phyloP scores from a whole-genome alignment of 495 filamentous ascomycete genomes.

The Penicillium paxilli region DNA sequence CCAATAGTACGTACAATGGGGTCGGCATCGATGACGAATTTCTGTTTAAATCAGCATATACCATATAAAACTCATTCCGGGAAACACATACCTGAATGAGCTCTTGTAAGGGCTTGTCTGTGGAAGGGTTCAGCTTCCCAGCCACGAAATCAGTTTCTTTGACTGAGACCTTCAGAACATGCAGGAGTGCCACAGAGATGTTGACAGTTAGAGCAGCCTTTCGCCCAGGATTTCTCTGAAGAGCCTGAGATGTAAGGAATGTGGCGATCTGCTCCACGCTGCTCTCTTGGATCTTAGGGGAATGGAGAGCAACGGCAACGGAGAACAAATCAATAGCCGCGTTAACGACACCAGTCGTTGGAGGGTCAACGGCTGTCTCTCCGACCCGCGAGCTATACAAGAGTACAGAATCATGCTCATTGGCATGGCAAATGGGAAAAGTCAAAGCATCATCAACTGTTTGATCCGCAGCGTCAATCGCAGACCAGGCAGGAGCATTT shows the following conservation, averaged over 20 bases:
- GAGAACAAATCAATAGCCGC: slow-evolving; percentile 91
- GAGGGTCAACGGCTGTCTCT: slow-evolving; percentile 68
- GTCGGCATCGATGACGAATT: slow-evolving; percentile 78
- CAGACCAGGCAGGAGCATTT: slow-evolving; percentile 58
- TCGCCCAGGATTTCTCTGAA: slow-evolving; percentile 84
- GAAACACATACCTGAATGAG: slow-evolving; percentile 60
- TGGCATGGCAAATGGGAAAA: slow-evolving; percentile 77
- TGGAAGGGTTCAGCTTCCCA: slow-evolving; percentile 73
- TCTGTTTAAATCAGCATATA: slow-evolving; percentile 35
- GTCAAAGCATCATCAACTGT: slow-evolving; percentile 66
- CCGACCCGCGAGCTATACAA: slow-evolving; percentile 62
- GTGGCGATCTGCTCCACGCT: slow-evolving; percentile 90
- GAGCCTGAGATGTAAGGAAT: slow-evolving; percentile 71
- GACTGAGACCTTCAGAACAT: slow-evolving; percentile 77
- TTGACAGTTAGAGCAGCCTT: slow-evolving; percentile 91
- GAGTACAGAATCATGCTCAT: slow-evolving; percentile 86
- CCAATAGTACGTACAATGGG: slow-evolving; percentile 83
- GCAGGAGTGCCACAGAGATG: slow-evolving; percentile 76
- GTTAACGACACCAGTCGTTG: slow-evolving; percentile 90
- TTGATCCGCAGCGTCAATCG: slow-evolving; percentile 63
- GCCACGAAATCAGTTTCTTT: slow-evolving; percentile 71
- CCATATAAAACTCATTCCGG: background rate
- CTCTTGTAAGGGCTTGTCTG: slow-evolving; percentile 86
- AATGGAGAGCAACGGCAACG: slow-evolving; percentile 82
- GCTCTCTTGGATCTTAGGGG: slow-evolving; percentile 90